These are phyloP conservation scores for Xylaria sp. DNA, from an alignment of 2,329 filamentous ascomycete species.

Conservation along the genomic window DNA sequence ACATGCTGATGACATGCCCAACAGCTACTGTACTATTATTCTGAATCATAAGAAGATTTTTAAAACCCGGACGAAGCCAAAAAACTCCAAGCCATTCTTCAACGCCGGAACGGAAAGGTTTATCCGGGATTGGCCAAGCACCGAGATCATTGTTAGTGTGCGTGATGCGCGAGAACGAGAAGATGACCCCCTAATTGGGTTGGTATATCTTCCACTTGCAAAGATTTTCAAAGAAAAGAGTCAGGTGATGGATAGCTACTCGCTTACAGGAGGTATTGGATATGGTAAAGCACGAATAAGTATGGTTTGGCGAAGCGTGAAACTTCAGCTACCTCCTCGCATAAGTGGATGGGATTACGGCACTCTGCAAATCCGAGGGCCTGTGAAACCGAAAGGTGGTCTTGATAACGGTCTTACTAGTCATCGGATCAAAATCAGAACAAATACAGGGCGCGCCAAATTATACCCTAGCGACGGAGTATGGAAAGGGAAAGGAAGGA, in stretches of 20 bases:
- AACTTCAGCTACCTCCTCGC: conserved; percentile 68
- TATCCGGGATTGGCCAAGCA: conserved; percentile 73
- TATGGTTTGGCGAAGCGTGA: conserved; percentile 77
- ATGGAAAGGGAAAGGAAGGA: conserved; percentile 63
- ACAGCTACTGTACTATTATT: conserved; percentile 78
- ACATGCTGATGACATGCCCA: conserved; percentile 71
- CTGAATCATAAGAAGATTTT: conserved; percentile 77
- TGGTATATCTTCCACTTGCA: conserved; percentile 73
- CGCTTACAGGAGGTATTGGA: conserved; percentile 77
- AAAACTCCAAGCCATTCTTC: conserved; percentile 82
- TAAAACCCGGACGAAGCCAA: conserved; percentile 79
- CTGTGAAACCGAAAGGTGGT: conserved; percentile 58
- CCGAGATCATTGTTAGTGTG: conserved; percentile 75
- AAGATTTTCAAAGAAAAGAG: conserved; percentile 71
- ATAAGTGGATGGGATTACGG: conserved; percentile 78
- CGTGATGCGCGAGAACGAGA: conserved; percentile 76
- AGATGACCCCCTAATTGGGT: conserved; percentile 75
- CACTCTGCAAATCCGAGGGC: conserved; percentile 71
- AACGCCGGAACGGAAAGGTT: conserved; percentile 81
- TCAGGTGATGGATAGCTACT: conserved; percentile 74
- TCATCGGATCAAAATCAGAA: conserved; percentile 69
- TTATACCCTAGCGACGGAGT: conserved; percentile 62
- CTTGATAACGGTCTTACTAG: conserved; percentile 61
- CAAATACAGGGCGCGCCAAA: conserved; percentile 68
- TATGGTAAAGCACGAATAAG: conserved; percentile 76